Base-by-base conservation (phyloP, 441 rosid species). In the Pelargonium myrrhifolium region DNA sequence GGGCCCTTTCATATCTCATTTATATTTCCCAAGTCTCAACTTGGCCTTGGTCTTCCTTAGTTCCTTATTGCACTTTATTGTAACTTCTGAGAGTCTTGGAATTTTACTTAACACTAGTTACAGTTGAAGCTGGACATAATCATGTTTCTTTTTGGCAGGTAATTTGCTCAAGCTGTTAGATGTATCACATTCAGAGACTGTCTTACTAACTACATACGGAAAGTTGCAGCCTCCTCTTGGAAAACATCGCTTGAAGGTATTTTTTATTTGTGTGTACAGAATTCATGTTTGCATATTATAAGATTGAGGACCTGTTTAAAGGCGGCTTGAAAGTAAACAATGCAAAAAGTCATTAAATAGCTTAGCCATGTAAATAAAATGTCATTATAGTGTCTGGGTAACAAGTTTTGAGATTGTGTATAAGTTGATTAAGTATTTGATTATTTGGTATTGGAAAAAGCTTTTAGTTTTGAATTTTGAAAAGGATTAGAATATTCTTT, bases 191-290 rank as follows among this genome's bases (percentile, higher is more conserved):
- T 68, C 81, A 28, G 95, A 88, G 80, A 78, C 66, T 65, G 67
- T 76, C 69, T 78, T 90, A 69, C 72, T 82, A 60, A 93, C 99
- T 66, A 89, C 99, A 2, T 93, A 87, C 73, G 99, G 99, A 59
- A 89, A 84, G 77, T 76, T 93, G 82, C 97, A 88, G 79, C 97
- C 99, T 69, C 99, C 99, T 71, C 96, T 93, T 24, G 95, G 97
- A 63, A 93, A 89, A 76, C 97, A 89, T 71, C 95, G 97, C 15
- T 72, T 93, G 71, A 93, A 91, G 95, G 99, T 90, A 67, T 60
- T 61, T 68, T 11, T 73, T 70, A 53, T 68, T 6, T 49, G 28
- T 71, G 31, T 35, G 37, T 55, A 42, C 42, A 56, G 14, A 12
- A 72, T 65, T 1, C 20, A 6, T 37, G 8, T 72, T 58, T 37